Percentiles rank a stretch among this genome's conserved stretches.
phyloP scores from a whole-genome alignment of 2,329 filamentous ascomycete genomes.

The Cladorrhinum sp. region DNA sequence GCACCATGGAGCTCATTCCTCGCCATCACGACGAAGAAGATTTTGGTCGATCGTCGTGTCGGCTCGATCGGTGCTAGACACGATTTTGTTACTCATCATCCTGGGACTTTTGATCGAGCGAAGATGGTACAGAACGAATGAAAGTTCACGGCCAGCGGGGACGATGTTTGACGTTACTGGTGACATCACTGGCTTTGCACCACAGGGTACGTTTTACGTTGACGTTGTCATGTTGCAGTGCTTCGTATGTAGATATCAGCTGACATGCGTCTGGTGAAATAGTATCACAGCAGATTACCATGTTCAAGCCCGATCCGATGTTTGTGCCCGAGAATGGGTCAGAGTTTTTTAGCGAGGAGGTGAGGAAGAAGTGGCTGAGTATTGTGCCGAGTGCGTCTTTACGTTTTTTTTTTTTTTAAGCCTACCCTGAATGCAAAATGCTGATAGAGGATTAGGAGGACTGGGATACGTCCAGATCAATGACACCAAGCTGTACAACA shows the following conservation, averaged over 20 bases:
- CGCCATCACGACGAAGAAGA: background rate
- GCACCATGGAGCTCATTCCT: background rate
- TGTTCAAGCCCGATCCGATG: constrained; percentile 36
- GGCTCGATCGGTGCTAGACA: constrained; percentile 33
- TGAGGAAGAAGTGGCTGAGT: constrained; percentile 36
- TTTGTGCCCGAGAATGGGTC: constrained; percentile 40
- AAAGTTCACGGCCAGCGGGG: background rate
- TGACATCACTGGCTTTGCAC: constrained; percentile 41
- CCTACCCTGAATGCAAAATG: too few relatives aligned
- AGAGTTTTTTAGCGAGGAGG: constrained; percentile 37
- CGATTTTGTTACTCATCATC: constrained; percentile 35
- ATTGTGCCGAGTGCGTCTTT: constrained; percentile 36
- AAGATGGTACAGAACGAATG: constrained; percentile 16
- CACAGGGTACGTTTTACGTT: constrained; percentile 31
- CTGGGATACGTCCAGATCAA: constrained; percentile 40
- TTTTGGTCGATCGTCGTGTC: background rate
- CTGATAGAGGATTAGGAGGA: too few relatives aligned
- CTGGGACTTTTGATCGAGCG: constrained; percentile 36
- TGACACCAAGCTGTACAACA: constrained; percentile 34
- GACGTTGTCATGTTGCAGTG: background rate
- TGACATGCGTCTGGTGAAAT: too few relatives aligned
- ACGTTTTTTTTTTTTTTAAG: too few relatives aligned
- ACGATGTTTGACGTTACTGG: constrained; percentile 33
- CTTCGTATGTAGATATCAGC: too few relatives aligned
- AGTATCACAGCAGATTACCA: constrained; percentile 40